These are phyloP conservation scores for Niveomyces coronatus DNA, from an alignment of 2,329 filamentous ascomycete genomes.

Conservation along the genomic window DNA sequence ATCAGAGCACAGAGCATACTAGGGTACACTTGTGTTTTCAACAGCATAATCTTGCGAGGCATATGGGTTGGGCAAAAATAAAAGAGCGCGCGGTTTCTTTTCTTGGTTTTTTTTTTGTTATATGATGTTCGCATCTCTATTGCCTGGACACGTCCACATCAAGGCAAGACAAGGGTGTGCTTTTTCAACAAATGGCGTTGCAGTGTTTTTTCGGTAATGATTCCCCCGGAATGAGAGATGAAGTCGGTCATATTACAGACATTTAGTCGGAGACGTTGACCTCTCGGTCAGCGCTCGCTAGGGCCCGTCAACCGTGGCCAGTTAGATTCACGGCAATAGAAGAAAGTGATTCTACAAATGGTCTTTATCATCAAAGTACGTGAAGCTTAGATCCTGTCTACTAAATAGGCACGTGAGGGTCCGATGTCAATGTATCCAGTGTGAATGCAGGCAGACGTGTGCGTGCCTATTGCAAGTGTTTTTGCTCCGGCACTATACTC, in stretches of 20 bases:
- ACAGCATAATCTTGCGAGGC: slow-evolving; percentile 34
- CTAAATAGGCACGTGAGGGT: too few relatives aligned
- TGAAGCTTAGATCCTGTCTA: neutral
- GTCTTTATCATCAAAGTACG: neutral
- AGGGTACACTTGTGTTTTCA: slow-evolving; percentile 31
- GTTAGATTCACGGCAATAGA: slow-evolving; percentile 19
- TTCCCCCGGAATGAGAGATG: slow-evolving; percentile 21
- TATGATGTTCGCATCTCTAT: slow-evolving; percentile 8
- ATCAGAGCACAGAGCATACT: slow-evolving; percentile 20
- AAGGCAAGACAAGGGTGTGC: slow-evolving; percentile 18
- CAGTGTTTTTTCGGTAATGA: slow-evolving; percentile 25
- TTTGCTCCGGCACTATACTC: slow-evolving; percentile 65
- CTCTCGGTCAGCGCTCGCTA: slow-evolving; percentile 6
- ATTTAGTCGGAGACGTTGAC: slow-evolving; percentile 6
- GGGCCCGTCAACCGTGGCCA: slow-evolving; percentile 36
- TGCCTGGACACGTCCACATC: too few relatives aligned
- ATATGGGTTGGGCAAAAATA: slow-evolving; percentile 22
- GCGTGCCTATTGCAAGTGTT: slow-evolving; percentile 12
- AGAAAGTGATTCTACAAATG: slow-evolving; percentile 10
- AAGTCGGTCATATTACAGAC: slow-evolving; percentile 12
- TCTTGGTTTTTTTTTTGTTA: slow-evolving; percentile 14
- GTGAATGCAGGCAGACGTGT: too few relatives aligned
- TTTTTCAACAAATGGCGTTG: slow-evolving; percentile 32
- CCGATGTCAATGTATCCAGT: too few relatives aligned
- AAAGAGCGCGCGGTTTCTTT: slow-evolving; percentile 16